Evolutionary conservation across 2,329 filamentous ascomycete genomes (phyloP).

Genomic region (Aspergillus fructus): DNA sequence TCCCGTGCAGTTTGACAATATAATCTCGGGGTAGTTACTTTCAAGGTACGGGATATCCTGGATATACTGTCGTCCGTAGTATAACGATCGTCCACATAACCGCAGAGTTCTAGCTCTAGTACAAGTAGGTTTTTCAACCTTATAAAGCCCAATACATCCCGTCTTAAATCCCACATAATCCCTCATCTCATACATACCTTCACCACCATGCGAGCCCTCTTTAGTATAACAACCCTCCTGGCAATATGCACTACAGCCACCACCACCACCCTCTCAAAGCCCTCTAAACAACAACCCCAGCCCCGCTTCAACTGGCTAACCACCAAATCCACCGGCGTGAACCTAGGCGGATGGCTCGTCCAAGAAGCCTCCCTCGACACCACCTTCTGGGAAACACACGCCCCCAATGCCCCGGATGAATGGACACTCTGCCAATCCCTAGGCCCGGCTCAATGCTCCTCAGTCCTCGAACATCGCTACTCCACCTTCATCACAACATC

Average conservation of each 20-base stretch:
- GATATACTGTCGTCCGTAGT: no score
- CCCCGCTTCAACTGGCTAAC: constrained; percentile 19
- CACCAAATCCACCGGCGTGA: constrained; percentile 16
- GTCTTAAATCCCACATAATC: no score
- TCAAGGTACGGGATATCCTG: no score
- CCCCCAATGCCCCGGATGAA: constrained; percentile 23
- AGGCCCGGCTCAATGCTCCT: constrained; percentile 10
- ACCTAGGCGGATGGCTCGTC: constrained; percentile 26
- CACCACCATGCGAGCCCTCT: neutral
- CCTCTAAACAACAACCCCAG: neutral
- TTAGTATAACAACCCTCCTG: neutral
- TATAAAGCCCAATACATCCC: no score
- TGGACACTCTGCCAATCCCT: constrained; percentile 21
- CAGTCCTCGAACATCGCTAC: constrained; percentile 19
- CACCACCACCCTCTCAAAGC: neutral
- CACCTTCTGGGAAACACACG: constrained; percentile 21
- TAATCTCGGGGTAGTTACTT: neutral
- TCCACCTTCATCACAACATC: constrained; percentile 17
- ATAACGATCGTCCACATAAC: no score
- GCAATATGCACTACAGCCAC: neutral
- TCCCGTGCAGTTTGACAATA: neutral
- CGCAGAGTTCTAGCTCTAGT: no score
- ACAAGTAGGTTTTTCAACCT: no score
- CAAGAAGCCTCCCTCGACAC: constrained; percentile 28
- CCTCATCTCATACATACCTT: neutral